Evolutionary conservation across 768 basidiomycete species (phyloP), one percentile per base, ranked within the genome.

Genomic region (Amylocystis lapponica): DNA sequence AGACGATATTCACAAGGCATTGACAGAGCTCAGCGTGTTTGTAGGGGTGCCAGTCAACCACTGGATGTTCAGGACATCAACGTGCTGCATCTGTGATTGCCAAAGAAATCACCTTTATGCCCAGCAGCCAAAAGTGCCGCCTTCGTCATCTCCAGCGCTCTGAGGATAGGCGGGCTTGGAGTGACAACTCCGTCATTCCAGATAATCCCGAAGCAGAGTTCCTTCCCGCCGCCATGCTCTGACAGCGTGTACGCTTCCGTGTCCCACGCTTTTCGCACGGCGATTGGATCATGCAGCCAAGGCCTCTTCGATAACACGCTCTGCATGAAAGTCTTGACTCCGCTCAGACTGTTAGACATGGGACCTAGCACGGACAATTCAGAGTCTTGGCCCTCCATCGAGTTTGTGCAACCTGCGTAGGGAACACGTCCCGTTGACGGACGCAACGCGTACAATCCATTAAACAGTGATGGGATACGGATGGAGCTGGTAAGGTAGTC

Each of bases 391-490:
- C 88, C 88, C 56, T 80, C 74, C n/a, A 79, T 50, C 1, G 78
- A 76, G 56, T 83, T 86, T 3, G 70, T 64, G 9, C 74, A 72
- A 14, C 83, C 83, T 13, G 68, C 64, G 50, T 81, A 86, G 0
- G 87, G 88, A 3, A 88, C 57, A n/a, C 87, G 75, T 20, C 74
- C 66, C 46, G 68, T 82, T 7, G 81, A 83, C 0, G 83, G 83
- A 4, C 79, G 48, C 27, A 91, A 63, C 3, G 79, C 82, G 55
- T 86, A 92, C 5, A 81, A 44, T 1, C 83, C 83, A 50, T 75
- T 75, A 47, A 84, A 78, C 0, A 70, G 71, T 3, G 81, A 58
- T 4, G 87, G 86, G 36, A 84, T 77, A 11, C 86, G 49, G 29
- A 86, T 57, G 3, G 86, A 86, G 5, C 83, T 84, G n/a, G 22